Evolutionary conservation across 202 grass and related monocot species (phyloP).

Genomic region (Tripidium arundinaceum): DNA sequence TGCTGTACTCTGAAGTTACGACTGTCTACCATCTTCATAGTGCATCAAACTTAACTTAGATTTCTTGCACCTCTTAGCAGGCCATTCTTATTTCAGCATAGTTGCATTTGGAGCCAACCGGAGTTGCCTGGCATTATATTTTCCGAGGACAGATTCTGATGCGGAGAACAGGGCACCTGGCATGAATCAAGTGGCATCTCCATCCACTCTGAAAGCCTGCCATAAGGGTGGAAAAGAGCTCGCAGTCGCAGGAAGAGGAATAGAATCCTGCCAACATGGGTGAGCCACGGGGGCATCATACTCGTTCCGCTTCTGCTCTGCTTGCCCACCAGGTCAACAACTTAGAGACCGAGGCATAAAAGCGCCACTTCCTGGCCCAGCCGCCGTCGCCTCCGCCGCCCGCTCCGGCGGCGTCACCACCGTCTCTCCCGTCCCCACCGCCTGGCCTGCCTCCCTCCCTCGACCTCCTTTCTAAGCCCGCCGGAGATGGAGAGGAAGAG

Average conservation of each 20-base stretch:
- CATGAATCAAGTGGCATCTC: not conserved
- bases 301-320: not conserved
- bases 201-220: conserved; percentile 9
- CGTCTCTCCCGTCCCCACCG: too few species aligned
- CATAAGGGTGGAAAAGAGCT: not conserved
- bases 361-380: not conserved
- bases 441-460: too few species aligned
- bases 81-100: conserved; percentile 24
- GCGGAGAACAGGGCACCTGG: not conserved
- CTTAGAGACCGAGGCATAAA: conserved; percentile 3
- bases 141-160: not conserved
- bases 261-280: not conserved
- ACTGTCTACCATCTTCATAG: not conserved
- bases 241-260: not conserved
- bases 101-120: not conserved
- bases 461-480: too few species aligned
- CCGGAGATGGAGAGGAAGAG: too few species aligned
- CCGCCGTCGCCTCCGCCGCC: too few species aligned
- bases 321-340: not conserved
- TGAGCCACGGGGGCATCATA: not conserved
- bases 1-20: not conserved
- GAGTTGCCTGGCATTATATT: not conserved
- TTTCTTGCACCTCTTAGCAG: conserved; percentile 23
- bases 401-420: too few species aligned
- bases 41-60: not conserved